Percentiles rank a stretch among this genome's conserved stretches.
phyloP scores from a whole-genome alignment of 495 filamentous ascomycete species.

The Trypethelium eluteriae region DNA sequence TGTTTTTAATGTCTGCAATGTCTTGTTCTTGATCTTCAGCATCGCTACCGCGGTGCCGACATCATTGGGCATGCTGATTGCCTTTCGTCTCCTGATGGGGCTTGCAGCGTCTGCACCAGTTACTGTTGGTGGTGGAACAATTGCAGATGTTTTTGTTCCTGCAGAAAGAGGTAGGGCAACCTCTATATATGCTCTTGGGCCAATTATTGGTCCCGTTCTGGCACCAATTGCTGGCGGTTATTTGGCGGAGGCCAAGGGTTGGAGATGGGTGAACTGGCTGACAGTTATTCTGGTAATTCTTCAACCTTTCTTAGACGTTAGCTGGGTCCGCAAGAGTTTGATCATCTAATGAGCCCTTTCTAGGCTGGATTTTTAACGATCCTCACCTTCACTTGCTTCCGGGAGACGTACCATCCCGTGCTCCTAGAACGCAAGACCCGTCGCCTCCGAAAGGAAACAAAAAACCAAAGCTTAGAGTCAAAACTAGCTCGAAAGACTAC shows the following conservation, averaged over 20 bases:
- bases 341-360: constrained; percentile 18
- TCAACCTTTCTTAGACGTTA: background rate
- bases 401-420: constrained; percentile 24
- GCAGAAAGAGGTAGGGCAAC: constrained; percentile 29
- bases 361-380: constrained; percentile 18
- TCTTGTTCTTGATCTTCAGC: constrained; percentile 32
- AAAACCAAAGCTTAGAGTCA: constrained; percentile 29
- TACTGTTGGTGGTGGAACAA: constrained; percentile 28
- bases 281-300: constrained; percentile 14
- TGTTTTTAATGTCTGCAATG: constrained; percentile 46
- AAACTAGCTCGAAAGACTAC: constrained; percentile 33
- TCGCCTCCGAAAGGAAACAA: constrained; percentile 27
- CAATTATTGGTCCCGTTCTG: constrained; percentile 25
- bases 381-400: constrained; percentile 15
- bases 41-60: constrained; percentile 30
- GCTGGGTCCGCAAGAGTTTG: constrained; percentile 21
- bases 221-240: constrained; percentile 29
- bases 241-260: constrained; percentile 1
- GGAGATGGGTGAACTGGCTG: constrained; percentile 17
- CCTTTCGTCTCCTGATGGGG: constrained; percentile 30
- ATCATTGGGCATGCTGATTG: constrained; percentile 22
- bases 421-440: constrained; percentile 24
- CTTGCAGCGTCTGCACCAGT: constrained; percentile 21
- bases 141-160: constrained; percentile 29
- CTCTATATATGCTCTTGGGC: constrained; percentile 30